These are phyloP conservation scores for Raphanus sativus DNA, from an alignment of 345 rosid genomes.

Conservation along the genomic window DNA sequence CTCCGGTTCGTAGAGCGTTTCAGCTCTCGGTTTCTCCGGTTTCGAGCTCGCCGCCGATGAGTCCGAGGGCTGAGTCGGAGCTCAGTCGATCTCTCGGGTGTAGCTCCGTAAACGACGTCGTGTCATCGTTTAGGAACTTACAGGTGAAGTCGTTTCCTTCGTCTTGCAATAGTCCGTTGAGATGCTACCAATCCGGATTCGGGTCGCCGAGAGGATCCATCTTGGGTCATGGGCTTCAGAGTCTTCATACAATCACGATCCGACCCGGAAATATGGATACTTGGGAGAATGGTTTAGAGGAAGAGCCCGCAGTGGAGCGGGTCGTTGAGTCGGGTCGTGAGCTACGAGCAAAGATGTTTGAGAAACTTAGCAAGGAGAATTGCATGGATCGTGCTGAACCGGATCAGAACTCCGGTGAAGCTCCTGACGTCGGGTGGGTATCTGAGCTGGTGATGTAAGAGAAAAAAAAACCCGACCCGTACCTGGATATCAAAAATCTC, in stretches of 20 bases:
- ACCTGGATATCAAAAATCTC: background rate
- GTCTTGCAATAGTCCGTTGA: constrained; percentile 31
- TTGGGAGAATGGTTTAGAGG: constrained; percentile 56
- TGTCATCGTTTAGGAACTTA: constrained; percentile 58
- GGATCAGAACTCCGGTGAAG: constrained; percentile 19
- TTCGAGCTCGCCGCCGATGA: constrained; percentile 60
- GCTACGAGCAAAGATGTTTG: constrained; percentile 47
- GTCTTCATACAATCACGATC: constrained; percentile 52
- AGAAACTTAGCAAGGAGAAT: constrained; percentile 51
- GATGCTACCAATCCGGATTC: constrained; percentile 27
- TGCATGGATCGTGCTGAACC: constrained; percentile 41
- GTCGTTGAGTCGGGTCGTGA: constrained; percentile 79
- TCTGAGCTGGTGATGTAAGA: constrained; percentile 62
- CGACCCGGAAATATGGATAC: constrained; percentile 42
- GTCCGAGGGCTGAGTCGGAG: constrained; percentile 60
- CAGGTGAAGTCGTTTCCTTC: constrained; percentile 65
- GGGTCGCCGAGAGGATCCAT: constrained; percentile 52
- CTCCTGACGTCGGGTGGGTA: constrained; percentile 79
- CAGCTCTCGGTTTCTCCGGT: constrained; percentile 53
- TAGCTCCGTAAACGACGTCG: constrained; percentile 50
- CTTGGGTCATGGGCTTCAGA: constrained; percentile 54
- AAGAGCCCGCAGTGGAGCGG: constrained; percentile 62
- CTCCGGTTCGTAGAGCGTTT: constrained; percentile 39
- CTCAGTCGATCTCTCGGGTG: constrained; percentile 61
- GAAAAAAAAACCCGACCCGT: constrained; percentile 1